These are phyloP conservation scores for Tarenaya hassleriana DNA, from an alignment of 345 rosid genomes.

Conservation along the genomic window DNA sequence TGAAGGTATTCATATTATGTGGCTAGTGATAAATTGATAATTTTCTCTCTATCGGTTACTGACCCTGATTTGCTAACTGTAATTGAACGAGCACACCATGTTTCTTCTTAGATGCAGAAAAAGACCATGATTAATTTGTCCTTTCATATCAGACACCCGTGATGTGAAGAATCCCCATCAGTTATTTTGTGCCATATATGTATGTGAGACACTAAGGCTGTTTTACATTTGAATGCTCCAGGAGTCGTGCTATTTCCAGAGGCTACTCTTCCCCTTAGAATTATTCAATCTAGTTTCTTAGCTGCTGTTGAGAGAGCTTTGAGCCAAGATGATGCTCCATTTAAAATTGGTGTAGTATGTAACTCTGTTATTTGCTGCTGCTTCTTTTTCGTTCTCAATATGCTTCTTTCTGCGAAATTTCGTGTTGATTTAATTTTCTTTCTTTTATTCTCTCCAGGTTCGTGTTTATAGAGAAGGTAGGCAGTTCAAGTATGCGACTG, in stretches of 20 bases:
- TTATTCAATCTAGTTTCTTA: slow-evolving; percentile 58
- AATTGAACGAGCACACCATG: slow-evolving; percentile 4
- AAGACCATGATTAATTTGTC: not conserved
- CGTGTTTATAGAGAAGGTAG: slow-evolving; percentile 45
- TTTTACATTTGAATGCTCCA: slow-evolving; percentile 28
- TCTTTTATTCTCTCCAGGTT: slow-evolving; percentile 41
- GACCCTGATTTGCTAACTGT: slow-evolving; percentile 1
- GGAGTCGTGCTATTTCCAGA: slow-evolving; percentile 97
- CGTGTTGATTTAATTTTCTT: not conserved
- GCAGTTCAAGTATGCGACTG: slow-evolving; percentile 43
- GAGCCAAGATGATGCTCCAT: slow-evolving; percentile 64
- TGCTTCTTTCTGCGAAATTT: not conserved
- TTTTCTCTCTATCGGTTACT: slow-evolving; percentile 4
- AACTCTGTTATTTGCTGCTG: slow-evolving; percentile 17
- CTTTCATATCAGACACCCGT: not conserved
- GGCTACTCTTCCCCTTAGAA: slow-evolving; percentile 89
- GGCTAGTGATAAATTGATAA: not conserved
- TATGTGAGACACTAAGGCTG: slow-evolving; percentile 10
- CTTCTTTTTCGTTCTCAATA: slow-evolving; percentile 3
- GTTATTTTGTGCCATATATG: not conserved
- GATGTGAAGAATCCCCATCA: not conserved
- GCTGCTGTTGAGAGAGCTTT: slow-evolving; percentile 83
- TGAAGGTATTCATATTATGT: slow-evolving; percentile 45
- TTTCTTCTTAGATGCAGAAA: not conserved
- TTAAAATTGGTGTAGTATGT: slow-evolving; percentile 88